Evolutionary conservation across 805 yeast genomes (phyloP), one percentile per base, ranked within the genome.

Genomic region (Starmera caribaea): DNA sequence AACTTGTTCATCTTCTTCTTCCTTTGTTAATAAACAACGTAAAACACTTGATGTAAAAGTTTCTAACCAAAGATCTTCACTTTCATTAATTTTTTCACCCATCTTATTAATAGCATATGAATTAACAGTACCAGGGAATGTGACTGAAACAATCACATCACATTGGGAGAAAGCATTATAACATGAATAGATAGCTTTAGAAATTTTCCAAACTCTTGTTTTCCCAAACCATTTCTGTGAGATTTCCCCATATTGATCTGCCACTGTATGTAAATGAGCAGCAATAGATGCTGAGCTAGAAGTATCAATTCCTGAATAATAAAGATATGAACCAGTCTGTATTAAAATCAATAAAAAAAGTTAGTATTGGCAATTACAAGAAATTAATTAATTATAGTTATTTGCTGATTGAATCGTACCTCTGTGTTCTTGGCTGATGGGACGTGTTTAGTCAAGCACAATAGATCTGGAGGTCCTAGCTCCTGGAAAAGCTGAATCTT

Each of bases 161-260:
- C 75, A 71, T 51, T 66, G 62, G n/a, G 47, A 38, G 54, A 92
- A 87, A 16, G 82, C 73, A 57, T 92, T 88, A 62, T 79, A 86
- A 14, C 79, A 62, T 36, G 85, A 79, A 52, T 79, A 80, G 0
- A 82, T 74, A 35, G 84, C 76, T 52, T 79, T 75, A n/a, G 77
- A 74, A 10, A 84, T 85, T 49, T 75, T 78, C 72, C 77, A 83
- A 43, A 70, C 69, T 51, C 74, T 82, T 45, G 68, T 71, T 53
- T 79, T 85, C 12, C 89, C 88, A 62, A 82, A 84, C 95, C 95
- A 84, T 35, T 73, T 63, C 56, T 84, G 95, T 6, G 78, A 76
- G 28, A 73, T 63, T 42, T 73, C 76, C 21, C 71, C 58, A 27
- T 84, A 76, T 30, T 79, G 65, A 40, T 74, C 82, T 29, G 87